Percentiles rank a stretch among this genome's conserved stretches.
Evolutionary conservation across 352 stramenopile genomes (phyloP).

Genomic region (Blastocystis sp.): DNA sequence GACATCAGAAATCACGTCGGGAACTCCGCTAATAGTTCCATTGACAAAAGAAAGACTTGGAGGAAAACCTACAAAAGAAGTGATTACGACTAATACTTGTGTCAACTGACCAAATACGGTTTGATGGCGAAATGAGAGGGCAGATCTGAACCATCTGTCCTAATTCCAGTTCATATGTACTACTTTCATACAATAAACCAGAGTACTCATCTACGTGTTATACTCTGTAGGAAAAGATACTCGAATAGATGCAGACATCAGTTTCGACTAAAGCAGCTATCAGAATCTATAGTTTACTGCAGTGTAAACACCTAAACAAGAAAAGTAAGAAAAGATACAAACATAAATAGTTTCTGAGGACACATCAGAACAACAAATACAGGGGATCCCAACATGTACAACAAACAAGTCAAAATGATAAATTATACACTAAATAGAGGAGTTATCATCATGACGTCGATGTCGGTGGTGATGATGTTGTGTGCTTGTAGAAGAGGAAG

Average conservation of each 20-base stretch:
- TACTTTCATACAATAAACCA: neutral
- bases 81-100: neutral
- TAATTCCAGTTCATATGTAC: neutral
- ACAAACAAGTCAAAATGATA: neutral
- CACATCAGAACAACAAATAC: neutral
- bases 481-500: neutral
- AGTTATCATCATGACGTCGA: neutral
- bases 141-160: neutral
- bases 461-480: neutral
- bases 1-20: neutral
- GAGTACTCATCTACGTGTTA: neutral
- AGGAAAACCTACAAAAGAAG: neutral
- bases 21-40: neutral
- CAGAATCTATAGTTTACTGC: neutral
- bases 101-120: conserved; percentile 3
- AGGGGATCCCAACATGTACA: neutral
- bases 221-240: neutral
- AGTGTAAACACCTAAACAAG: neutral
- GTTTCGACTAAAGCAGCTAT: neutral
- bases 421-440: conserved; percentile 14
- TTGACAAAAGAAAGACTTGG: neutral
- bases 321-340: neutral
- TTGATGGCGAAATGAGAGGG: neutral
- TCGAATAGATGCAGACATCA: neutral
- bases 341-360: neutral